A percentile compares a stretch with the other conserved stretches of the same genome.
Evolutionary conservation across 331 rosid genomes (phyloP).

Genomic region (Pyracantha coccinea): DNA sequence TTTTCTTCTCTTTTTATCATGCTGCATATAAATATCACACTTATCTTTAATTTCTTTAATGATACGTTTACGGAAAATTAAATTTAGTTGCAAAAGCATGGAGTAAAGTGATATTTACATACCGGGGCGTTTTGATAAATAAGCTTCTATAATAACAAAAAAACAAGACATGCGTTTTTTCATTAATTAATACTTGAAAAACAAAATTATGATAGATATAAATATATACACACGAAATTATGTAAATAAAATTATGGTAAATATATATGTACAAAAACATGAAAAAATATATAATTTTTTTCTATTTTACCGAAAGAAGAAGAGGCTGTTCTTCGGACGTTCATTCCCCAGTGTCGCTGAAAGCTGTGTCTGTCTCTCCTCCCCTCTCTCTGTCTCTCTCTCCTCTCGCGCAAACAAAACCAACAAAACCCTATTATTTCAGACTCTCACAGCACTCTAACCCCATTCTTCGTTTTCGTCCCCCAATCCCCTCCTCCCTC

Average conservation of each 20-base stretch:
- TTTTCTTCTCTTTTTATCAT: too few relatives aligned
- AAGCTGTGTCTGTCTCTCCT: slow-evolving; percentile 7
- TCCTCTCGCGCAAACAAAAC: background rate
- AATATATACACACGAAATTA: background rate
- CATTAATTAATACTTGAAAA: background rate
- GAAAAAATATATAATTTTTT: too few relatives aligned
- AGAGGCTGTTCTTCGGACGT: slow-evolving; percentile 55
- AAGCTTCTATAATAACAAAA: background rate
- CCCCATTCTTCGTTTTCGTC: slow-evolving; percentile 19
- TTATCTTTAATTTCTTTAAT: too few relatives aligned
- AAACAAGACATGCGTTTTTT: background rate
- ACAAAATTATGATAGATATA: too few relatives aligned
- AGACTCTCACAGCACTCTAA: background rate
- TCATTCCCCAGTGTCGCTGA: slow-evolving; percentile 40
- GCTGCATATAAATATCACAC: too few relatives aligned
- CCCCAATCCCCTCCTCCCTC: slow-evolving; percentile 3
- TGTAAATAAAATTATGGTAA: background rate
- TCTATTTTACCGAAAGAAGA: slow-evolving; percentile 13
- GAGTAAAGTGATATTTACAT: too few relatives aligned
- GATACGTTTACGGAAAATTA: too few relatives aligned
- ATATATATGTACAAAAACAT: background rate
- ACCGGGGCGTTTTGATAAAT: too few relatives aligned
- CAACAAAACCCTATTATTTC: slow-evolving; percentile 61
- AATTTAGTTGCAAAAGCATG: too few relatives aligned
- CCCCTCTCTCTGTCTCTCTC: background rate